Evolutionary conservation across 78 protist genomes (phyloP).

Genomic region (Dictyostelium brefeldianum): DNA sequence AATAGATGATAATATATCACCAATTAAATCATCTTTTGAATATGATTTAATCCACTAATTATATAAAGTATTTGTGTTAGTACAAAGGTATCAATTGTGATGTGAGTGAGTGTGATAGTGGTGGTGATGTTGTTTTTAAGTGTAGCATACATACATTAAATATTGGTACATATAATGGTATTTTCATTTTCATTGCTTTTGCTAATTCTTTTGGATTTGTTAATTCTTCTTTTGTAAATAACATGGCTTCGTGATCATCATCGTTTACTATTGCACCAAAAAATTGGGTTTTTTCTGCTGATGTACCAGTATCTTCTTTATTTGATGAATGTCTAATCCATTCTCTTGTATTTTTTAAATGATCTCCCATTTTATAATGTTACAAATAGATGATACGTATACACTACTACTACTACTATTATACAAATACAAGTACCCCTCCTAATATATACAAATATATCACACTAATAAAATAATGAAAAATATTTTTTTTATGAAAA

Average conservation of each 20-base stretch:
- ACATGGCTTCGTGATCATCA: conserved; percentile 21
- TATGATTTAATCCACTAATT: conserved; percentile 58
- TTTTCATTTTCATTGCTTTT: conserved; percentile 38
- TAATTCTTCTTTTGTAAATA: conserved; percentile 56
- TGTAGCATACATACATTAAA: conserved; percentile 25
- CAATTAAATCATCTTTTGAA: conserved; percentile 64
- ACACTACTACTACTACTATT: too few species aligned
- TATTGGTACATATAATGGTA: conserved; percentile 67
- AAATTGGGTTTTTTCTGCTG: neutral
- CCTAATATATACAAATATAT: too few species aligned
- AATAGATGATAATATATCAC: conserved; percentile 85
- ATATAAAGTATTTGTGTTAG: neutral
- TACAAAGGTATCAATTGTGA: neutral
- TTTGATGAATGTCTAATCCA: conserved; percentile 48
- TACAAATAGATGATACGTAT: too few species aligned
- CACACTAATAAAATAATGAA: too few species aligned
- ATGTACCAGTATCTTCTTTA: neutral
- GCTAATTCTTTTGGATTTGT: conserved; percentile 46
- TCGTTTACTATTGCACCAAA: neutral
- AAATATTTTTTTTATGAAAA: too few species aligned
- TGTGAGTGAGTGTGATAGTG: too few species aligned
- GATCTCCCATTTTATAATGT: conserved; percentile 29
- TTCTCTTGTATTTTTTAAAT: conserved; percentile 69
- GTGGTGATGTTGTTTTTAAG: neutral
- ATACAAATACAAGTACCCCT: too few species aligned